phyloP scores from a whole-genome alignment of 768 basidiomycete species.

The Boletus edulis region DNA sequence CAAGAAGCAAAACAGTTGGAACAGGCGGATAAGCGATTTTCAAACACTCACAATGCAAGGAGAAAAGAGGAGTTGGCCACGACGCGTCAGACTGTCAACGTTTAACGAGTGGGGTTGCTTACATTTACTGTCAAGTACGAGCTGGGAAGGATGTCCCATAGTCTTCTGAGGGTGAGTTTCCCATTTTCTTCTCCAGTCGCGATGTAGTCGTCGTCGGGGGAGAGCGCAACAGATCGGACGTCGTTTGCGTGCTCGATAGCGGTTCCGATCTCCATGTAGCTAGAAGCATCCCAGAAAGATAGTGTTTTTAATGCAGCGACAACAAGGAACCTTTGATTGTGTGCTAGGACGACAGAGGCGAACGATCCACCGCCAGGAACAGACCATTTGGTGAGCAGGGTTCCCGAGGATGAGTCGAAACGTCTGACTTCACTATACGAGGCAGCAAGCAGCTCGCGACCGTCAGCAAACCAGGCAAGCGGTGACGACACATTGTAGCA shows the following conservation, averaged over 20 bases:
- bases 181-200: neutral
- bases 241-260: neutral
- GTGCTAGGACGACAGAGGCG: neutral
- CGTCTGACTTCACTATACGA: neutral
- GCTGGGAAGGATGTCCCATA: neutral
- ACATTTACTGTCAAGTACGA: neutral
- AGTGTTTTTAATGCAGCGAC: rapidly evolving
- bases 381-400: neutral
- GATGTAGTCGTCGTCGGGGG: neutral
- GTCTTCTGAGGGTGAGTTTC: neutral
- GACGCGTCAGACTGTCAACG: neutral
- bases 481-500: neutral
- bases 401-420: slow-evolving; percentile 2
- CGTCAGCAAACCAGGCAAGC: slow-evolving; percentile 4
- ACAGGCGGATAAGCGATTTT: too few species aligned
- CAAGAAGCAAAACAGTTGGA: too few species aligned
- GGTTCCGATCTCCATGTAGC: neutral
- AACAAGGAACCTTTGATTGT: neutral
- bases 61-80: too few species aligned
- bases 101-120: neutral
- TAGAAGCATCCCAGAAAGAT: slow-evolving; percentile 1
- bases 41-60: too few species aligned
- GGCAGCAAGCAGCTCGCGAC: neutral
- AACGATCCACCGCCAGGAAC: neutral
- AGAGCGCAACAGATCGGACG: neutral